Evolutionary conservation across 352 stramenopile species (phyloP), one percentile per base, ranked within the genome.

Genomic region (Globisporangium acanthophoron): DNA sequence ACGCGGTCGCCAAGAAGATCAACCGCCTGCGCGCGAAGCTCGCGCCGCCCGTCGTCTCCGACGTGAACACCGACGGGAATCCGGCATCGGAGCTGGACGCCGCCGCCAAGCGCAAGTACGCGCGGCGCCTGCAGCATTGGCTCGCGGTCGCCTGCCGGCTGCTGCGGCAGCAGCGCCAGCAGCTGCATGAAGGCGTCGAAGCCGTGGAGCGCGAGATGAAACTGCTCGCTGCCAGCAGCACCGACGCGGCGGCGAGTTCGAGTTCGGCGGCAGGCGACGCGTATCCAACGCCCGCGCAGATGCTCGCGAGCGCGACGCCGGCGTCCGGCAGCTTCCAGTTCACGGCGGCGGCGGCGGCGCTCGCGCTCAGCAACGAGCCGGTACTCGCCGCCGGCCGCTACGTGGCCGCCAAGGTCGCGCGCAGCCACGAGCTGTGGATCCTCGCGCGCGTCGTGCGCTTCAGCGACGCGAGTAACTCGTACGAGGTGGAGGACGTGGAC

Each of bases 401-500:
- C 53, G 83, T 92, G 47, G 75, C 83, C 29, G 83, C 83, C 33
- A 88, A 89, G 64, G 76, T 92, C 37, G 80, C 83, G 33, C 73
- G 83, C 9, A 88, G 79, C 49, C 83, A 92, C 52, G 83, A 92
- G 60, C 64, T 92, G 51, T 94, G 93, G 93, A 98, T 98, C 68
- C 76, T 98, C 54, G 93, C 92, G 9, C 85, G 80, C 51, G 85
- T 98, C 13, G 75, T 97, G 41, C 69, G 73, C 13, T 98, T 96
- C 51, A 90, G 96, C 65, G 60, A 72, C 31, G 74, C 94, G n/a
- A 93, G 74, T 27, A 88, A 94, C 66, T 90, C 88, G n/a, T 98
- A 98, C 66, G 90, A 98, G 74, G 94, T 98, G 21, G 92, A 98
- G 69, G 94, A 98, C 79, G 90, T 98, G 64, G 85, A 95, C 64